phyloP scores from a whole-genome alignment of 768 basidiomycete species.

The Pilatotrama ljubarskyi region DNA sequence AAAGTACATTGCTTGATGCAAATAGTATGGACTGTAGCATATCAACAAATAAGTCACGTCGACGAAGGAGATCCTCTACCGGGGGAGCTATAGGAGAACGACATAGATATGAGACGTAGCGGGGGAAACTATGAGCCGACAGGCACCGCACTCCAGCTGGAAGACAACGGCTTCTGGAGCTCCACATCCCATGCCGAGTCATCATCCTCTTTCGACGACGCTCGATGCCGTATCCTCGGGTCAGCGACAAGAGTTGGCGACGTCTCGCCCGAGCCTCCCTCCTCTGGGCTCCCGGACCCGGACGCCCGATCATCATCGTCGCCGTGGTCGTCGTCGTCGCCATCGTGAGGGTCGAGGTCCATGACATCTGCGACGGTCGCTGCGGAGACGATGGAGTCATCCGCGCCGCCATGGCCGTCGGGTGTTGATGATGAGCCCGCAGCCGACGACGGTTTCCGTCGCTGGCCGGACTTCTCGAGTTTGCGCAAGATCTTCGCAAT shows the following conservation, averaged over 20 bases:
- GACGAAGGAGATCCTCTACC: background rate
- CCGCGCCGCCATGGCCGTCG: slow-evolving; percentile 32
- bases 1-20: background rate
- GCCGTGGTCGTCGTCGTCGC: slow-evolving; percentile 25
- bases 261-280: slow-evolving; percentile 23
- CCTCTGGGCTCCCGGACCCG: slow-evolving; percentile 15
- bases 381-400: slow-evolving; percentile 23
- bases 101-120: too few species aligned
- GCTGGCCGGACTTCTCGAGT: slow-evolving; percentile 50
- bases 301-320: background rate
- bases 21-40: background rate
- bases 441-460: slow-evolving; percentile 14
- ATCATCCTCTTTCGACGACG: slow-evolving; percentile 25
- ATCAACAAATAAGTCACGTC: background rate
- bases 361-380: slow-evolving; percentile 42
- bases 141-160: slow-evolving; percentile 10
- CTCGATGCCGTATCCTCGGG: slow-evolving; percentile 23
- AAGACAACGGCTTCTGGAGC: background rate
- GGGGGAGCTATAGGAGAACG: background rate
- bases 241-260: slow-evolving; percentile 26
- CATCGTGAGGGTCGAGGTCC: slow-evolving; percentile 43
- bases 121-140: slow-evolving; percentile 7
- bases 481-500: slow-evolving; percentile 76
- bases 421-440: slow-evolving; percentile 16
- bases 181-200: slow-evolving; percentile 21